These are phyloP conservation scores for Geranium brycei DNA, from an alignment of 345 rosid species.

Conservation along the genomic window DNA sequence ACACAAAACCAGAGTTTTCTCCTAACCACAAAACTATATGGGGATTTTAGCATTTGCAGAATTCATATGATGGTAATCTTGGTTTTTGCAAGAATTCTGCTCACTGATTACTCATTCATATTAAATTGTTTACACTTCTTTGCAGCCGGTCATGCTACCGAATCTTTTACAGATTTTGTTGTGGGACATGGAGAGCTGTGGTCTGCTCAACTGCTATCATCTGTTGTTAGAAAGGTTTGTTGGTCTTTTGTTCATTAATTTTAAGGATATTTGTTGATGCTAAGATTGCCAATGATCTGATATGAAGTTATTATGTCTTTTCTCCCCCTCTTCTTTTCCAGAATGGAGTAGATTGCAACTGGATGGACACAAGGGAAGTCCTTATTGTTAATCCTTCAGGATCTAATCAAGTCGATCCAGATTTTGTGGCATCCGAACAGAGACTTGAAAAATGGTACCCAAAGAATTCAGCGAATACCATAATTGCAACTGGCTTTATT, in stretches of 20 bases:
- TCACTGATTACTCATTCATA: not conserved
- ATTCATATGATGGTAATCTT: no score
- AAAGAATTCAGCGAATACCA: conserved; percentile 41
- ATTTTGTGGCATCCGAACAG: conserved; percentile 57
- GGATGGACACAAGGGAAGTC: conserved; percentile 99
- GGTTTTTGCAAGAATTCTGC: not conserved
- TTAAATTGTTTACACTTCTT: not conserved
- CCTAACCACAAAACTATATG: not conserved
- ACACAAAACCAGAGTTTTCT: not conserved
- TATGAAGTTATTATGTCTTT: not conserved
- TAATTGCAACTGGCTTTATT: conserved; percentile 93
- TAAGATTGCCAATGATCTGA: not conserved
- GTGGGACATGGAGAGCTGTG: conserved; percentile 96
- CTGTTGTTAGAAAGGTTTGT: conserved; percentile 67
- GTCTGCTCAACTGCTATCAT: conserved; percentile 87
- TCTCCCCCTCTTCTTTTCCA: conserved; percentile 18
- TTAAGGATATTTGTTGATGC: not conserved
- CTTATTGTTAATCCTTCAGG: conserved; percentile 79
- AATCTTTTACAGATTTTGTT: conserved; percentile 90
- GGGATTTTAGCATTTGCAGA: not conserved
- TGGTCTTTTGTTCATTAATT: conserved; percentile 4
- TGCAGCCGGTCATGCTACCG: conserved; percentile 95
- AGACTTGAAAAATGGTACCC: conserved; percentile 82
- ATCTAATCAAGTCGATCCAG: conserved; percentile 94
- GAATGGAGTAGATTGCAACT: conserved; percentile 70